phyloP scores from a whole-genome alignment of 208 protist species.

The Trichomonas vaginalis region DNA sequence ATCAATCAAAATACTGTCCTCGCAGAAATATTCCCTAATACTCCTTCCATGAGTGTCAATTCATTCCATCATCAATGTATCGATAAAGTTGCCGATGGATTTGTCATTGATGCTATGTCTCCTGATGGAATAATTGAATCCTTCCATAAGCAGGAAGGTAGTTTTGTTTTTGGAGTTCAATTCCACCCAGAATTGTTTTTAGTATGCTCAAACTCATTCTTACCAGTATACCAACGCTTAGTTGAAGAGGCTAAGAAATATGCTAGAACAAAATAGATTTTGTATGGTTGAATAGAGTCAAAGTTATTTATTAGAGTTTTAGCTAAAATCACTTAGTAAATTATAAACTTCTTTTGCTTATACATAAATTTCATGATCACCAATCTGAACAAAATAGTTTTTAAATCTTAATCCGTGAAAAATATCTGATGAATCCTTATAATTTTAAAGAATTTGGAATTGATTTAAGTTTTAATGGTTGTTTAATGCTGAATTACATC shows the following conservation, averaged over 20 bases:
- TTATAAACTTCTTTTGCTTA: too few species aligned
- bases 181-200: neutral
- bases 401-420: too few species aligned
- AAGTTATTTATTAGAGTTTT: too few species aligned
- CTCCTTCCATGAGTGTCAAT: neutral
- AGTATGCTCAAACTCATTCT: neutral
- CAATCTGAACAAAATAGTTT: too few species aligned
- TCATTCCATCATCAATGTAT: neutral
- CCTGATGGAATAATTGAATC: neutral
- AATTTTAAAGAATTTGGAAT: too few species aligned
- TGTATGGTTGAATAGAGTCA: too few species aligned
- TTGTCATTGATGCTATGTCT: neutral
- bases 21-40: neutral
- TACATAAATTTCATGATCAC: too few species aligned
- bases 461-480: too few species aligned
- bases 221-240: neutral
- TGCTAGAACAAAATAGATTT: neutral
- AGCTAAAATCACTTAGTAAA: too few species aligned
- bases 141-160: neutral
- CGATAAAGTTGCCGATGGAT: neutral
- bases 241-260: neutral
- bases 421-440: too few species aligned
- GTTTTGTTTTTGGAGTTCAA: neutral
- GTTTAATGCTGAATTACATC: too few species aligned
- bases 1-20: neutral